A percentile compares a stretch with the other conserved stretches of the same genome.
Evolutionary conservation across 2,329 filamentous ascomycete genomes (phyloP).

Genomic region (Colletotrichum sidae): DNA sequence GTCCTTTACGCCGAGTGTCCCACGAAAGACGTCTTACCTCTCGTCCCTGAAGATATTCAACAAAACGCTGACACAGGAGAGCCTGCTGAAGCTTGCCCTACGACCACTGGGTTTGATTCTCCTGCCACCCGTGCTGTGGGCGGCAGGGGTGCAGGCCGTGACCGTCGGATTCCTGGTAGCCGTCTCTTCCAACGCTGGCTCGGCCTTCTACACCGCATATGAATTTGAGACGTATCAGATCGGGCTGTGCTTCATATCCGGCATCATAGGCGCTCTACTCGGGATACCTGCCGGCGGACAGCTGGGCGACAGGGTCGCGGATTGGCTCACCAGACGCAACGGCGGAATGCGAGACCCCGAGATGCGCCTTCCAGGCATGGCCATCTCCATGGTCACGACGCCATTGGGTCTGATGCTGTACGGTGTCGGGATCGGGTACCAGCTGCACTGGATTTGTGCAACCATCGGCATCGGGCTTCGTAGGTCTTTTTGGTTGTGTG

Average conservation of each 20-base stretch:
- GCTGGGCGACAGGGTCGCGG: conserved; percentile 59
- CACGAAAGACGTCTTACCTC: conserved; percentile 46
- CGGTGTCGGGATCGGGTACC: conserved; percentile 59
- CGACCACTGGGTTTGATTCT: conserved; percentile 62
- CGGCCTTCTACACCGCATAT: conserved; percentile 56
- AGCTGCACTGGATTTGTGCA: conserved; percentile 65
- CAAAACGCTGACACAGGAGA: conserved; percentile 57
- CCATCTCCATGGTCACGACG: conserved; percentile 62
- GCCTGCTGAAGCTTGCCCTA: conserved; percentile 58
- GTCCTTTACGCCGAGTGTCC: background rate
- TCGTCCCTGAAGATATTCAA: conserved; percentile 54
- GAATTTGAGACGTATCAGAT: conserved; percentile 58
- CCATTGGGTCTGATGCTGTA: conserved; percentile 59
- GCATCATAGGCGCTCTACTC: conserved; percentile 59
- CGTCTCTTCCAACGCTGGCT: conserved; percentile 63
- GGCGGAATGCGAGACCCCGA: conserved; percentile 68
- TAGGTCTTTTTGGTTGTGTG: conserved; percentile 47
- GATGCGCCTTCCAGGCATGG: conserved; percentile 68
- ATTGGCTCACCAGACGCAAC: conserved; percentile 62
- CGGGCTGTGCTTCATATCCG: conserved; percentile 63
- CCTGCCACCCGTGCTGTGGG: conserved; percentile 67
- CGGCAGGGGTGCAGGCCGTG: conserved; percentile 63
- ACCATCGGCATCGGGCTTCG: conserved; percentile 65
- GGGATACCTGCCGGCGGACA: conserved; percentile 64
- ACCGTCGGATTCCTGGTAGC: conserved; percentile 68